Percentiles rank a stretch among this genome's conserved stretches.
phyloP scores from a whole-genome alignment of 768 basidiomycete genomes.

The Lyophyllum decastes region DNA sequence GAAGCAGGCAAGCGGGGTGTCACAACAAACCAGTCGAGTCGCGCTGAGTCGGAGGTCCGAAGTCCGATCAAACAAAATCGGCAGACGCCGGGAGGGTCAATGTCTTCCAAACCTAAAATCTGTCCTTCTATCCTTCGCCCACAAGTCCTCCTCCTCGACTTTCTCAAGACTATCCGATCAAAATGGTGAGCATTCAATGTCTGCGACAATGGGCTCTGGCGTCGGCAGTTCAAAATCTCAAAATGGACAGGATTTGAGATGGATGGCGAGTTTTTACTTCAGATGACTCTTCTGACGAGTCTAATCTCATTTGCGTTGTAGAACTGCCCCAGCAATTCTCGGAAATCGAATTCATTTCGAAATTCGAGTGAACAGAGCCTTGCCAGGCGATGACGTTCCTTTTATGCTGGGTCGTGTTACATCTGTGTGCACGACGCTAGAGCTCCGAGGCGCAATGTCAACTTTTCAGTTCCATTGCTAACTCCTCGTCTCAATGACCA shows the following conservation, averaged over 20 bases:
- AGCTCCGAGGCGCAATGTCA: constrained; percentile 54
- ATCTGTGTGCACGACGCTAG: constrained; percentile 41
- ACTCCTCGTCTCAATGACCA: constrained; percentile 90
- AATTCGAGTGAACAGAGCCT: constrained; percentile 37
- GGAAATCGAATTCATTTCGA: constrained; percentile 17
- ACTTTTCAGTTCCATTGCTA: constrained; percentile 38
- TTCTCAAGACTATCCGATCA: constrained; percentile 41
- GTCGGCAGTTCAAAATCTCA: constrained; percentile 36
- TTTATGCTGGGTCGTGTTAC: constrained; percentile 37
- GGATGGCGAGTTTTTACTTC: constrained; percentile 49
- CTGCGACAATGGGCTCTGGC: constrained; percentile 39
- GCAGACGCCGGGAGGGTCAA: neutral
- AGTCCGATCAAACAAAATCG: neutral
- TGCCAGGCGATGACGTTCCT: constrained; percentile 37
- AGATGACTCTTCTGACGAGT: constrained; percentile 33
- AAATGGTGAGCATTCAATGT: constrained; percentile 53
- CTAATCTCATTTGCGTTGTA: constrained; percentile 7
- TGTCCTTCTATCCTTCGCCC: neutral
- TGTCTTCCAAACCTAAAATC: neutral
- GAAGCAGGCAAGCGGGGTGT: neutral
- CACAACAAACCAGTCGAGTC: neutral
- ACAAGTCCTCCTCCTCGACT: constrained; percentile 7
- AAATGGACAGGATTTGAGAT: constrained; percentile 31
- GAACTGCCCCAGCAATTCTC: constrained; percentile 27
- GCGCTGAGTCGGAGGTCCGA: neutral